These are phyloP conservation scores for Eimeria praecox DNA, from an alignment of 169 alveolate species.

Conservation along the genomic window DNA sequence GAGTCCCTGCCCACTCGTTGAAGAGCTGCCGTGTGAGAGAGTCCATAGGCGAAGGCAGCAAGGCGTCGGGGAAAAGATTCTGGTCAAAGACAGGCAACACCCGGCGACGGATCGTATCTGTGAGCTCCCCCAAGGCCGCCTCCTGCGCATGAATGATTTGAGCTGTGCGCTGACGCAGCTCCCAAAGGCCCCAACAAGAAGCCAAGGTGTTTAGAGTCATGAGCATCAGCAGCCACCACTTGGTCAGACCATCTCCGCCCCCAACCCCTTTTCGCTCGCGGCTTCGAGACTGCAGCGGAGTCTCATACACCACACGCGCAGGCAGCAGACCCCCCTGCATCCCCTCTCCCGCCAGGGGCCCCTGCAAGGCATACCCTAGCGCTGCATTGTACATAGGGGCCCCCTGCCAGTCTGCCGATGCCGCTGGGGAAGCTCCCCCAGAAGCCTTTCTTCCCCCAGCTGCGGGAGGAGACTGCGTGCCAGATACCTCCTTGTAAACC, in stretches of 20 bases:
- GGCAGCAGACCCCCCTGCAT: constrained; percentile 21
- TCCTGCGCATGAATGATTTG: constrained; percentile 60
- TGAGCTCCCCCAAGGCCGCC: constrained; percentile 65
- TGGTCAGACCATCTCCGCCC: neutral
- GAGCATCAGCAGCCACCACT: constrained; percentile 51
- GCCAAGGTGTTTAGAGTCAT: constrained; percentile 48
- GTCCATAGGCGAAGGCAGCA: constrained; percentile 34
- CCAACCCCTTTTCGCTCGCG: constrained; percentile 9
- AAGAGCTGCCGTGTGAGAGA: constrained; percentile 15
- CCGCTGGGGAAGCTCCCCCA: constrained; percentile 37
- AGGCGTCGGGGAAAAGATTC: constrained; percentile 4
- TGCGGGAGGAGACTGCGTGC: constrained; percentile 36
- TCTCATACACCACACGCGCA: constrained; percentile 50
- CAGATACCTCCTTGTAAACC: constrained; percentile 34
- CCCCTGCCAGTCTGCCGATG: constrained; percentile 49
- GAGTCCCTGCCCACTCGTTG: neutral
- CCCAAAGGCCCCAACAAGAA: constrained; percentile 43
- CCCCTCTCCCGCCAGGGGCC: constrained; percentile 11
- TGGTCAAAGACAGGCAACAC: constrained; percentile 31
- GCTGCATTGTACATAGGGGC: neutral
- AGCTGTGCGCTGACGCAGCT: constrained; percentile 40
- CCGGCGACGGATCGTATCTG: constrained; percentile 20
- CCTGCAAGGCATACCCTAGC: constrained; percentile 19
- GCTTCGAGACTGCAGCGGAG: constrained; percentile 19
- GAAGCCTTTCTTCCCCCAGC: neutral